These are phyloP conservation scores for Malassezia japonica DNA, from an alignment of 1,284 basidiomycete genomes.

Conservation along the genomic window DNA sequence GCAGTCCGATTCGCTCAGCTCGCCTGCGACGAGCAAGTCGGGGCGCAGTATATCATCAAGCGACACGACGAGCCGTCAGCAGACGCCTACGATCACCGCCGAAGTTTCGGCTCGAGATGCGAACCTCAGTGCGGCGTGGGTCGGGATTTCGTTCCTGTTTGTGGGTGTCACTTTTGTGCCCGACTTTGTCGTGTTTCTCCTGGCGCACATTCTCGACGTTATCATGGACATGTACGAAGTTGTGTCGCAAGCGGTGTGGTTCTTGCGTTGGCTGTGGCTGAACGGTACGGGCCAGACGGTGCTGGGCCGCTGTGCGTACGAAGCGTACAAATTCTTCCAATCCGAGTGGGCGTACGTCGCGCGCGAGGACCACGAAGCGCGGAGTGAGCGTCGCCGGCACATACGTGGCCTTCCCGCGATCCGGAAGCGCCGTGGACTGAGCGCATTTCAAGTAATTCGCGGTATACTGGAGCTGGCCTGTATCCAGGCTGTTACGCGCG, in stretches of 20 bases:
- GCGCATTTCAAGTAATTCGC: conserved; percentile 33
- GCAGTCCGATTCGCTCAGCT: background rate
- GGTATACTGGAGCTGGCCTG: conserved; percentile 39
- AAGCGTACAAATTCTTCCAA: conserved; percentile 36
- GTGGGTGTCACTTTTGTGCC: conserved; percentile 5
- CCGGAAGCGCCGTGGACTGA: conserved; percentile 27
- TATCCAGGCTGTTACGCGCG: conserved; percentile 38
- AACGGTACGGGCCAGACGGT: conserved; percentile 42
- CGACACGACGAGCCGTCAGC: background rate
- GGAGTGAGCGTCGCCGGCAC: conserved; percentile 16
- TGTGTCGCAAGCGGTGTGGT: conserved; percentile 29
- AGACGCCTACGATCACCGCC: conserved; percentile 15
- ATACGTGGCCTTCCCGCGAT: conserved; percentile 2
- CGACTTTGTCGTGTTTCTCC: conserved; percentile 35
- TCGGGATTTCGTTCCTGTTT: conserved; percentile 1
- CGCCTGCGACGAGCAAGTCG: background rate
- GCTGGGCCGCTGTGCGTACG: conserved; percentile 30
- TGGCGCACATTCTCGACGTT: conserved; percentile 38
- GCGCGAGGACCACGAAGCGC: conserved; percentile 40
- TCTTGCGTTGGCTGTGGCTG: conserved; percentile 35
- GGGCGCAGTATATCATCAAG: no score
- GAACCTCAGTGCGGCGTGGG: conserved; percentile 1
- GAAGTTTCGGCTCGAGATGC: conserved; percentile 31
- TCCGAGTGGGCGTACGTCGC: conserved; percentile 42
- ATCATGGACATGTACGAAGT: conserved; percentile 22